Conservation (phyloP, 805 yeast species). For the Diddensiella santjacobensis region DNA sequence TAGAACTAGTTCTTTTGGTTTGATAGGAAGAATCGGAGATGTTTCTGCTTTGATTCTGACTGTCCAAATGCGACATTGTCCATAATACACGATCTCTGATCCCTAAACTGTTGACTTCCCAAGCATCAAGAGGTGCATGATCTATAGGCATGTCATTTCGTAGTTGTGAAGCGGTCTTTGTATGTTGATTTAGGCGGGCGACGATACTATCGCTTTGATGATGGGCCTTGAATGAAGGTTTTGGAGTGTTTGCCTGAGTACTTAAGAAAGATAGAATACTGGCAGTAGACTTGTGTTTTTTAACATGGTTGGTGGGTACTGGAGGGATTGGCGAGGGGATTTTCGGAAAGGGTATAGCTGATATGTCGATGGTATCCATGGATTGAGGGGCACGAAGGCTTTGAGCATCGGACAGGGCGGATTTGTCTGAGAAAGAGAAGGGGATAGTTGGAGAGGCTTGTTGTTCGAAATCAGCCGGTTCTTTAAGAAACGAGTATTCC, state of each 20-base stretch:
- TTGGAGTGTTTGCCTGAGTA: conserved; percentile 3
- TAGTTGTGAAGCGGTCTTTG: conserved; percentile 1
- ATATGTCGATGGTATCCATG: not conserved
- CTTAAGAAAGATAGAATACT: conserved; percentile 15
- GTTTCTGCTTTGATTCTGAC: conserved; percentile 9
- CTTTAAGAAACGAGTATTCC: conserved; percentile 2
- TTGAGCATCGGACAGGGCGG: not conserved
- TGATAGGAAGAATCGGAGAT: conserved; percentile 12
- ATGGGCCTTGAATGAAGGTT: conserved; percentile 14
- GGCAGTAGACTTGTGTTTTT: conserved; percentile 14
- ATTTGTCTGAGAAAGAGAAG: not conserved
- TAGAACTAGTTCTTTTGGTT: not conserved
- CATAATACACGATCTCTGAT: conserved; percentile 14
- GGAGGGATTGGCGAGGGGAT: not conserved
- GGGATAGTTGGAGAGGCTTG: not conserved
- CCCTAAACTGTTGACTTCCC: conserved; percentile 20
- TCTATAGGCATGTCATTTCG: not conserved
- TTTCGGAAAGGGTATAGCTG: conserved; percentile 4
- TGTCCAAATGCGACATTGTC: conserved; percentile 15
- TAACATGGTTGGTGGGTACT: conserved; percentile 7
- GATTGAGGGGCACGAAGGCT: not conserved
- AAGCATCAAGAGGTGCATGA: conserved; percentile 16
- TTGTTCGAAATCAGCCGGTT: not conserved
- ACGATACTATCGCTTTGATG: conserved; percentile 17
- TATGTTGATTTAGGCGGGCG: conserved; percentile 2